These are phyloP conservation scores for Tetracladium marchalianum DNA, from an alignment of 495 filamentous ascomycete genomes.

Conservation along the genomic window DNA sequence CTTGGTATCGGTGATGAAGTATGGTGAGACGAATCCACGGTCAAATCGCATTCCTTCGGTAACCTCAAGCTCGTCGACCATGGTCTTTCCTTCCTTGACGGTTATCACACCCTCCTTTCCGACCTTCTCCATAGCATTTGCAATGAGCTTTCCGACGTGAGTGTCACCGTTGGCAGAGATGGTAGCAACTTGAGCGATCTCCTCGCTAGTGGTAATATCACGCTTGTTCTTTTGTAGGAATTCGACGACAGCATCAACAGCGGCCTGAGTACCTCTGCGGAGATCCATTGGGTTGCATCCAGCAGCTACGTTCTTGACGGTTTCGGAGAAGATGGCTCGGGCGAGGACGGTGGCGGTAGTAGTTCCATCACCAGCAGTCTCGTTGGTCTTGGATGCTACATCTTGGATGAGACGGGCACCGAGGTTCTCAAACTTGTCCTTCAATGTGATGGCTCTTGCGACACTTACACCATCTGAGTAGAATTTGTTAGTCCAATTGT, in stretches of 20 bases:
- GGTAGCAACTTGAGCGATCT: slow-evolving; percentile 96
- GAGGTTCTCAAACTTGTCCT: slow-evolving; percentile 99
- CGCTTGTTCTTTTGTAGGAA: slow-evolving; percentile 91
- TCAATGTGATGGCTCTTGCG: slow-evolving; percentile 79
- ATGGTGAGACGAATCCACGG: slow-evolving; percentile 94
- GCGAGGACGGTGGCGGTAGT: slow-evolving; percentile 96
- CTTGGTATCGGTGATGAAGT: slow-evolving; percentile 99
- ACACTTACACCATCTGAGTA: slow-evolving; percentile 83
- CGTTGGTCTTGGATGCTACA: slow-evolving; percentile 98
- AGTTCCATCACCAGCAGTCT: slow-evolving; percentile 95
- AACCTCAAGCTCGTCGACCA: slow-evolving; percentile 94
- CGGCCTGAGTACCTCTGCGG: slow-evolving; percentile 89
- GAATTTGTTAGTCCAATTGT: slow-evolving; percentile 12
- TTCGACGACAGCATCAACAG: slow-evolving; percentile 86
- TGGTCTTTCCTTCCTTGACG: slow-evolving; percentile 98
- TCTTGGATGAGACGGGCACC: slow-evolving; percentile 94
- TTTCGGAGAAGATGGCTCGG: slow-evolving; percentile 98
- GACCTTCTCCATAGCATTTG: slow-evolving; percentile 98
- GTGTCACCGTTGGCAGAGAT: slow-evolving; percentile 95
- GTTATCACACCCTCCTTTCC: slow-evolving; percentile 99
- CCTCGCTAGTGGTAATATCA: slow-evolving; percentile 92
- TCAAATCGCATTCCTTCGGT: slow-evolving; percentile 99
- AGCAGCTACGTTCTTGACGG: slow-evolving; percentile 98
- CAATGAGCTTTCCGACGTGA: slow-evolving; percentile 92
- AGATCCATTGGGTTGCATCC: slow-evolving; percentile 99